Base-by-base conservation (phyloP, 345 rosid species). In the Geranium rotundifolium region DNA sequence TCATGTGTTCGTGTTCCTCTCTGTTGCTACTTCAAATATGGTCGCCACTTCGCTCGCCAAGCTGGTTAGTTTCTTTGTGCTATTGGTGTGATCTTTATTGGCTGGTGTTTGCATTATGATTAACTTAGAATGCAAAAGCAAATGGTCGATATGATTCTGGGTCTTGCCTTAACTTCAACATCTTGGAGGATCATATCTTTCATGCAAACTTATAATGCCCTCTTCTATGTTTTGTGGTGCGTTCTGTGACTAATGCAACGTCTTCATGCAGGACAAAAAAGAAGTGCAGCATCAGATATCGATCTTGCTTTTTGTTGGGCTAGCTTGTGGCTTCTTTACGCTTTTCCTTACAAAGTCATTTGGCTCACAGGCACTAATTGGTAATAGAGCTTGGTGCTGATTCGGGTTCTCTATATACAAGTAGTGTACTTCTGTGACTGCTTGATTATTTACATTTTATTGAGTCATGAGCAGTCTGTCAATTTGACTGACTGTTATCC, bases 221-320 rank as follows among this genome's bases (percentile, higher is more conserved):
- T 10, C 9, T 37, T 60, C 13, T 34, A 60, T 60, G 50, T 1
- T 30, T 19, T 31, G 7, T 18, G 52, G 3, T 27, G 15, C 29
- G 4, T n/a, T 49, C 30, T 52, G 5, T 4, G 50, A 14, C 19
- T 57, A 18, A 7, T 23, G 27, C 27, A 29, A 17, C 7, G 10
- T 39, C 4, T 46, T 60, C 39, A 13, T 67, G 71, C 79, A 79
- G 84, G 75, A 82, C 67, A 75, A 75, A 62, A 67, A 72, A 4
- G 80, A 73, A 34, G 82, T 79, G 62, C 86, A 82, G 57, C 80
- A 75, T 73, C 80, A 71, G 69, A 69, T 79, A 71, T 82, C 84
- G 29, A 59, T 71, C 27, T 72, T 77, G 63, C 78, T 75, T 58
- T 82, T 73, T 67, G 50, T 71, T 18, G 86, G 74, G 59, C 65